Base-by-base conservation (phyloP, 768 basidiomycete genomes). In the Russula emetica region DNA sequence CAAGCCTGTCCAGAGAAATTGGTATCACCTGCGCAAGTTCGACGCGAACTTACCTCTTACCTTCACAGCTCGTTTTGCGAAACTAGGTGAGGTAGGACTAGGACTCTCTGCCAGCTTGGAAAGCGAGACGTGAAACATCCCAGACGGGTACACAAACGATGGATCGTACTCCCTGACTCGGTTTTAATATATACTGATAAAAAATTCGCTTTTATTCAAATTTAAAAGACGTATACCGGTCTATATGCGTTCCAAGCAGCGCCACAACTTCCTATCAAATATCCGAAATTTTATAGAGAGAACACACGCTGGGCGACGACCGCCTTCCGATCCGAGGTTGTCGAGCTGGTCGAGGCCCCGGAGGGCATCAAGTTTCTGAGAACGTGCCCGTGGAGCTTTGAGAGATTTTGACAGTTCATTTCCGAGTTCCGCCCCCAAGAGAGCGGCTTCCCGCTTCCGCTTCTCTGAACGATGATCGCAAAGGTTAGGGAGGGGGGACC, bases 1-100 rank as follows among this genome's bases (percentile, higher is more conserved):
- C 85, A 86, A 56, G 85, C 85, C 85, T 86, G 67, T 28, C 4
- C 26, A 55, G 34, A 28, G 20, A n/a, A 13, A 6, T 55, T 0
- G 16, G 26, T n/a, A 62, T 49, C 36, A 8, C 28, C 9, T 55
- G 2, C 18, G 14, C 8, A 24, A 10, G 38, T 53, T 45, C 28
- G 36, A 53, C 13, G 20, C 3, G 18, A 42, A 57, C 13, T 22
- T 49, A 38, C 28, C 16, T 40, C 53, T 26, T 26, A 61, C 56
- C 60, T 64, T 67, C 49, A 42, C 62, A 42, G 67, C 49, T 26
- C 67, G 58, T 59, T 57, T 67, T 20, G 44, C 30, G 49, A 53
- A 32, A 50, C 44, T 56, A 50, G 36, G 10, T 9, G 64, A 22
- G 45, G 57, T 47, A n/a, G 67, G 45, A 62, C 51, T 45, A 10